phyloP scores from a whole-genome alignment of 139 green algal genomes.

The Pseudopediastrum boryanum region DNA sequence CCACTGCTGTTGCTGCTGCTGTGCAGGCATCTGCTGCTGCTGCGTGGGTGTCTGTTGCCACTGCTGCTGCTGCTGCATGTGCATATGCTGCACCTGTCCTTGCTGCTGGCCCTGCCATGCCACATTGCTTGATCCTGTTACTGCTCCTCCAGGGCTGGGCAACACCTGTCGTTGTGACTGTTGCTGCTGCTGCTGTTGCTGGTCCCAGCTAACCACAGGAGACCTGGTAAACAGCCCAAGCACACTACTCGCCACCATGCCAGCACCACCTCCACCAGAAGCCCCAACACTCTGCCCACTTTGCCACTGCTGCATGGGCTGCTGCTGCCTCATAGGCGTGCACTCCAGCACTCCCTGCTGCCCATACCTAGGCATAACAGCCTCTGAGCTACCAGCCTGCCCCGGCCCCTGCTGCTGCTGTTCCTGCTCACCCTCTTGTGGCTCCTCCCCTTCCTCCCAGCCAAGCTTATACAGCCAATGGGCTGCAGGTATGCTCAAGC shows the following conservation, averaged over 20 bases:
- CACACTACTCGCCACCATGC: background rate
- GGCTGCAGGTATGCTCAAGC: background rate
- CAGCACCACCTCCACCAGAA: background rate
- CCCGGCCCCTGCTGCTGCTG: background rate
- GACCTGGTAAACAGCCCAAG: background rate
- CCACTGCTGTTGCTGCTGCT: constrained; percentile 5
- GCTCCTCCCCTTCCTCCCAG: too few relatives aligned
- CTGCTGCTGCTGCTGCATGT: constrained; percentile 4
- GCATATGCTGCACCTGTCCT: background rate
- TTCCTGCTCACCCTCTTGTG: too few relatives aligned
- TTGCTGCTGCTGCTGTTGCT: background rate
- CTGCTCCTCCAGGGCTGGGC: too few relatives aligned
- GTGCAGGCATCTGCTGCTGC: background rate
- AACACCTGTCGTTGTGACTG: background rate
- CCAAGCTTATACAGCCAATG: too few relatives aligned
- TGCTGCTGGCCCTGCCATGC: background rate
- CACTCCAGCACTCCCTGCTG: background rate
- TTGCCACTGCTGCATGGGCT: constrained; percentile 2
- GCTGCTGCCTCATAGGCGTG: constrained; percentile 4
- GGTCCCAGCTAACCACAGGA: background rate
- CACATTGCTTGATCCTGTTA: too few relatives aligned
- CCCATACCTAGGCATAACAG: background rate
- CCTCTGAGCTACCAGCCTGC: background rate
- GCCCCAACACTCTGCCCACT: background rate
- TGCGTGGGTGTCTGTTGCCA: background rate